Conservation (phyloP, 1,139 yeast genomes). For the Lodderomyces jiufengensis region DNA sequence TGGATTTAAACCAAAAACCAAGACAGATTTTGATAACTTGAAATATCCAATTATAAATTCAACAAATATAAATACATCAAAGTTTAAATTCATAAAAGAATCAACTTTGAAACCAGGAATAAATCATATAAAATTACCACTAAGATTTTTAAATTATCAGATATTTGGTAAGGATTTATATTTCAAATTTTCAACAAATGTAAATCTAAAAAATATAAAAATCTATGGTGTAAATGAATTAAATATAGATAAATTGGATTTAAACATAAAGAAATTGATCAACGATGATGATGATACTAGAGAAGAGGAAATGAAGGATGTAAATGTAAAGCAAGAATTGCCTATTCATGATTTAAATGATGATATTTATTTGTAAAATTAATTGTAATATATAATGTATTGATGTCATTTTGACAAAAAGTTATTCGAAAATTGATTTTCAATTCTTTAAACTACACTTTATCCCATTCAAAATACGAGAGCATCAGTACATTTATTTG, state of each 20-base stretch:
- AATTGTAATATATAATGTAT: background rate
- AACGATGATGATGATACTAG: constrained; percentile 16
- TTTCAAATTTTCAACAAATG: constrained; percentile 22
- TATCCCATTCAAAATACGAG: too few relatives aligned
- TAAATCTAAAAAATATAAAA: constrained; percentile 23
- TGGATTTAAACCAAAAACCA: constrained; percentile 28
- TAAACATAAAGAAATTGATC: constrained; percentile 13
- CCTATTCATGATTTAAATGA: constrained; percentile 14
- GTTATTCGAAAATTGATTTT: too few relatives aligned
- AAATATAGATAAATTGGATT: constrained; percentile 25
- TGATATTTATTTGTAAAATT: constrained; percentile 10
- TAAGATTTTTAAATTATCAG: constrained; percentile 31
- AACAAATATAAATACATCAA: constrained; percentile 17
- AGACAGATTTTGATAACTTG: constrained; percentile 9
- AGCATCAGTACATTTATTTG: too few relatives aligned
- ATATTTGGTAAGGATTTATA: constrained; percentile 35
- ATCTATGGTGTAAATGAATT: constrained; percentile 40
- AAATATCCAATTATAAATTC: constrained; percentile 17
- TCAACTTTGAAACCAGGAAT: constrained; percentile 14
- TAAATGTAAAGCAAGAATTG: too few relatives aligned
- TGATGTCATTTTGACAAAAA: too few relatives aligned
- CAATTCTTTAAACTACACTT: too few relatives aligned
- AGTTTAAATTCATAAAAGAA: constrained; percentile 33
- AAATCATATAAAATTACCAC: constrained; percentile 34
- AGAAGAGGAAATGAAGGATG: too few relatives aligned